Evolutionary conservation across 257 asterid genomes (phyloP).

Genomic region (Ehretia macrophylla): DNA sequence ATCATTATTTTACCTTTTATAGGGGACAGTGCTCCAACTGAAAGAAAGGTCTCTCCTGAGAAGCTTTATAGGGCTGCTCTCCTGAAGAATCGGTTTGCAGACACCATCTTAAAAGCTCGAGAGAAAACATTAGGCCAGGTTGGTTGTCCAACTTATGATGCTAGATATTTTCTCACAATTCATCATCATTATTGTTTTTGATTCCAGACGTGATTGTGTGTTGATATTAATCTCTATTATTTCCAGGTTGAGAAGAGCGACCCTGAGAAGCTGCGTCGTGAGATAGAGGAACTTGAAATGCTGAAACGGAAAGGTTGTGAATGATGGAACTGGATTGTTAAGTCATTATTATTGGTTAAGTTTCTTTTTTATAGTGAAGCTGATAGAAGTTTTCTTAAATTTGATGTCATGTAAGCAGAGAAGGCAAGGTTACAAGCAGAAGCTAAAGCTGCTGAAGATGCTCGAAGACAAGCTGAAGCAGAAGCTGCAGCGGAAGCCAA

Average conservation of each 20-base stretch:
- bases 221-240: constrained; percentile 4
- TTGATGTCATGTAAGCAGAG: constrained; percentile 37
- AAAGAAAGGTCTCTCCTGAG: constrained; percentile 68
- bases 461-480: constrained; percentile 67
- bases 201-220: background rate
- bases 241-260: constrained; percentile 63
- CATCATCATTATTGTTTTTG: background rate
- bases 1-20: constrained; percentile 22
- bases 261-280: constrained; percentile 76
- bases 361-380: too few relatives aligned
- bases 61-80: constrained; percentile 84
- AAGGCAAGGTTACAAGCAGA: constrained; percentile 87
- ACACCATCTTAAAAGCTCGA: constrained; percentile 82
- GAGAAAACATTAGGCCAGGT: constrained; percentile 82
- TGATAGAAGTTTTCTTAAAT: too few relatives aligned
- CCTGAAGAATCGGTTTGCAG: constrained; percentile 69
- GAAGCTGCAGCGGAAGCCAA: constrained; percentile 75
- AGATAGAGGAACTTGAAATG: constrained; percentile 80
- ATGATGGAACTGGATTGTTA: background rate
- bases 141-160: constrained; percentile 5
- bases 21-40: constrained; percentile 60
- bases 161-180: background rate
- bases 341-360: too few relatives aligned
- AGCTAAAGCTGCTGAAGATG: constrained; percentile 93
- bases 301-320: constrained; percentile 63